A percentile compares a stretch with the other conserved stretches of the same genome.
Conservation (phyloP, 345 rosid genomes). For the Brassica napus region DNA sequence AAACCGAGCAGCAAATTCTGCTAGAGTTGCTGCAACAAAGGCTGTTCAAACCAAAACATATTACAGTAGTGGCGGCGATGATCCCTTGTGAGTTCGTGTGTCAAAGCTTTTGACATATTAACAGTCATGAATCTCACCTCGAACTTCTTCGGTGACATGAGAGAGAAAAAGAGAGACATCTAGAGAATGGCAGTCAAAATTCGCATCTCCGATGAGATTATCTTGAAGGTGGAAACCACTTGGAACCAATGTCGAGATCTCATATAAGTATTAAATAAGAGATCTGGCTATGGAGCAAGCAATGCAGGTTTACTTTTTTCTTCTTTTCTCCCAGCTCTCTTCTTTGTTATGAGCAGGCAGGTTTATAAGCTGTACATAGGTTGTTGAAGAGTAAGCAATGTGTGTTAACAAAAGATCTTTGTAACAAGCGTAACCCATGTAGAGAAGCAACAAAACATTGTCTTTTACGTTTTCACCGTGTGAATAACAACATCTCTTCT, state of each 20-base stretch:
- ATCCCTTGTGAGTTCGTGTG: constrained; percentile 32
- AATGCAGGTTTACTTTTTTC: constrained; percentile 29
- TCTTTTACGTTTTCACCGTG: constrained; percentile 3
- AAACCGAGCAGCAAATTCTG: constrained; percentile 83
- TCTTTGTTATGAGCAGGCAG: constrained; percentile 21
- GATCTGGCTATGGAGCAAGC: constrained; percentile 43
- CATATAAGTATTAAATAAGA: constrained; percentile 32
- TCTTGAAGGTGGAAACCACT: constrained; percentile 37
- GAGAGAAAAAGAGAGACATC: constrained; percentile 14
- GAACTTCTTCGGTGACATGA: neutral
- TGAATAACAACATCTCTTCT: constrained; percentile 1
- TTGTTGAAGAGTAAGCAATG: constrained; percentile 40
- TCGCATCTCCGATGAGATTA: constrained; percentile 21
- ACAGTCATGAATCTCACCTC: constrained; percentile 15
- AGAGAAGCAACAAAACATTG: constrained; percentile 25
- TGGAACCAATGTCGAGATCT: constrained; percentile 41
- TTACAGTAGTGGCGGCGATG: constrained; percentile 36
- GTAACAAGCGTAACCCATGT: constrained; percentile 34
- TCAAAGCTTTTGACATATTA: constrained; percentile 27
- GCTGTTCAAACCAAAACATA: constrained; percentile 68
- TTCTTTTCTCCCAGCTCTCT: constrained; percentile 17
- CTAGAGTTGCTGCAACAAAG: constrained; percentile 79
- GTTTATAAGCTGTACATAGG: constrained; percentile 37
- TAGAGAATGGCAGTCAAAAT: constrained; percentile 12
- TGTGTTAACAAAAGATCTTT: constrained; percentile 34